Conservation (phyloP, 176 grass and related monocot genomes). For the Aegilops bicornis region DNA sequence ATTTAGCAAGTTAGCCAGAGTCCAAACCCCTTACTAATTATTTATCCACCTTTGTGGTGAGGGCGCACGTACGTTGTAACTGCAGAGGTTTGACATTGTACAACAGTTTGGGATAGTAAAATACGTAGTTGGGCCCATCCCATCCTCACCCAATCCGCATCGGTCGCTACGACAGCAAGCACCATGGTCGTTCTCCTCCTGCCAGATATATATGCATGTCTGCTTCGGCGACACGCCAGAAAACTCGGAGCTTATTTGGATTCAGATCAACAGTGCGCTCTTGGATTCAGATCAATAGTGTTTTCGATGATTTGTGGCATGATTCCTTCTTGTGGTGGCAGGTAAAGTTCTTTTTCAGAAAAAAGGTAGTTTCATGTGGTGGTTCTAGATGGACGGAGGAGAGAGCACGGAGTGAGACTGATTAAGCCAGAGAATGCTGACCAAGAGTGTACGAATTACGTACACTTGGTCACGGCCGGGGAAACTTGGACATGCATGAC, state of each 20-base stretch:
- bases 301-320: background rate
- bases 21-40: background rate
- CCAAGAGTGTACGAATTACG: conserved; percentile 15
- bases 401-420: background rate
- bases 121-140: conserved; percentile 18
- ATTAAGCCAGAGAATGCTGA: conserved; percentile 42
- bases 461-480: background rate
- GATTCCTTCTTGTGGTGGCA: background rate
- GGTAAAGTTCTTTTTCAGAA: background rate
- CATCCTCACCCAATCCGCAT: conserved; percentile 35
- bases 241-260: background rate
- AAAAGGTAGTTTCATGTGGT: background rate
- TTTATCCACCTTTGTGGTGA: background rate
- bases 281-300: no score
- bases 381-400: background rate
- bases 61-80: background rate
- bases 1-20: conserved; percentile 1
- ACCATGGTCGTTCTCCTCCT: background rate
- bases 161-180: background rate
- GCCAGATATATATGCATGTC: background rate
- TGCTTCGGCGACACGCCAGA: background rate
- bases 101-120: background rate
- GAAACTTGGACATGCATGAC: background rate
- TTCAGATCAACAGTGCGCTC: background rate
- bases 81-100: conserved; percentile 41